Percentiles rank a stretch among this genome's conserved stretches.
Conservation (phyloP, 2,329 filamentous ascomycete species). For the Sarocladium oryzae region DNA sequence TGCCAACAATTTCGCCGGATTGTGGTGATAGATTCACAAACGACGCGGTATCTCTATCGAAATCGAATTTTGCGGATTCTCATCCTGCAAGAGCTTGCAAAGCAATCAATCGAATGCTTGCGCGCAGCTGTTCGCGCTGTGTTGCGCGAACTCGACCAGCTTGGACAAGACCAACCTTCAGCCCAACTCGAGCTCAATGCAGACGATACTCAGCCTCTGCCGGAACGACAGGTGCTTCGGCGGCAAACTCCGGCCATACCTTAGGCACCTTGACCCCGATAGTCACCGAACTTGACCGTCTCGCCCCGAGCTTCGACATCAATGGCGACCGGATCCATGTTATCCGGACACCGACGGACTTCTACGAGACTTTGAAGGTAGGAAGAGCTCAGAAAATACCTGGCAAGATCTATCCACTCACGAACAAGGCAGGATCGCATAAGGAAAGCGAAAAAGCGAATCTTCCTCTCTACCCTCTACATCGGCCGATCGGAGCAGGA, state of each 20-base stretch:
- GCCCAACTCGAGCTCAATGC: constrained; percentile 26
- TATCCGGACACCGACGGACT: constrained; percentile 73
- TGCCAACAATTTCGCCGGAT: not conserved
- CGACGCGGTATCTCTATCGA: too few species aligned
- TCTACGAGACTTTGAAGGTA: constrained; percentile 88
- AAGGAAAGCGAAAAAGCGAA: constrained; percentile 64
- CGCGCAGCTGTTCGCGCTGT: constrained; percentile 28
- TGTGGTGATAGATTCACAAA: too few species aligned
- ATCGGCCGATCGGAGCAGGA: constrained; percentile 92
- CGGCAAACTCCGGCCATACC: constrained; percentile 15
- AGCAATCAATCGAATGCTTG: constrained; percentile 23
- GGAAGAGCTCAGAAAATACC: not conserved
- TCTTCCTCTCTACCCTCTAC: constrained; percentile 95
- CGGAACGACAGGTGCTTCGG: constrained; percentile 22
- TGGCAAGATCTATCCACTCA: too few species aligned
- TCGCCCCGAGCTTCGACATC: constrained; percentile 87
- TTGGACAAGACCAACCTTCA: constrained; percentile 11
- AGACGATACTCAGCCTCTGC: constrained; percentile 28
- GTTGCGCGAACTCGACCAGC: constrained; percentile 16
- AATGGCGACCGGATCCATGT: constrained; percentile 74
- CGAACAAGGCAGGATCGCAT: constrained; percentile 86
- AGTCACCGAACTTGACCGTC: constrained; percentile 70
- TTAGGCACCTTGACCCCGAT: constrained; percentile 46
- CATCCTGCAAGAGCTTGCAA: too few species aligned
- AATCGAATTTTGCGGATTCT: too few species aligned